Evolutionary conservation across 2,329 filamentous ascomycete genomes (phyloP), one percentile per base, ranked within the genome.

Genomic region (Trichoderma aggressivum): DNA sequence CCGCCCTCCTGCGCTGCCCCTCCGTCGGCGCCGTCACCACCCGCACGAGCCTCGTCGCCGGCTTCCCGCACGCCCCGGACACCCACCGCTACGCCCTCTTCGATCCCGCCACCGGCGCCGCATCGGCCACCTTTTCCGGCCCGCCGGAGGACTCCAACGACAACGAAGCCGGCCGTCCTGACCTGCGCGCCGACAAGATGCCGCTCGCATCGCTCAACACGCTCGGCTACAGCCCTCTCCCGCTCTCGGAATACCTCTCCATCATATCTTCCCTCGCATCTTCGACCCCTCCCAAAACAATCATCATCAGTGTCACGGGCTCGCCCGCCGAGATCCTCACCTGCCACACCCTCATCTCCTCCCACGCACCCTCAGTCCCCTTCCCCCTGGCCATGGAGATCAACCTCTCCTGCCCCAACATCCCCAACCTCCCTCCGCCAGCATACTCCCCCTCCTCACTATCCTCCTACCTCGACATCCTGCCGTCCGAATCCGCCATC

Each of bases 371-470:
- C 30, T 28, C 83, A 5, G 71, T 85, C n/a, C 74, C 77, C 1
- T 79, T 89, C 74, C 84, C 84, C 1, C 82, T 93, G 1, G 89
- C 89, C 21, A 88, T 94, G 83, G 92, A 95, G 79, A 84, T 94
- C 76, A 95, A 95, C 77, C 86, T 94, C 34, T 91, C 88, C 36
- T 94, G 92, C 75, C 92, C 92, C 0, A 94, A 95, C 76, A 94
- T 94, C 63, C 84, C 86, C 0, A 82, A 83, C 21, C 86, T 86
- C 60, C 89, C 92, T 0, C 92, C 92, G 1, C 91, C 92, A 7
- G 92, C 92, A 0, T 94, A 94, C 78, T 85, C 87, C 8, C 79
- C 82, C 0, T 74, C 74, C 0, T 82, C 85, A 0, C 78, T 94
- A 3, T 73, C 78, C 0, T 79, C 80, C 6, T 94, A 93, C 73